Percentiles rank a stretch among this genome's conserved stretches.
These are phyloP conservation scores for Saccharomyces hybrid DNA, from an alignment of 1,139 yeast species.

Conservation along the genomic window DNA sequence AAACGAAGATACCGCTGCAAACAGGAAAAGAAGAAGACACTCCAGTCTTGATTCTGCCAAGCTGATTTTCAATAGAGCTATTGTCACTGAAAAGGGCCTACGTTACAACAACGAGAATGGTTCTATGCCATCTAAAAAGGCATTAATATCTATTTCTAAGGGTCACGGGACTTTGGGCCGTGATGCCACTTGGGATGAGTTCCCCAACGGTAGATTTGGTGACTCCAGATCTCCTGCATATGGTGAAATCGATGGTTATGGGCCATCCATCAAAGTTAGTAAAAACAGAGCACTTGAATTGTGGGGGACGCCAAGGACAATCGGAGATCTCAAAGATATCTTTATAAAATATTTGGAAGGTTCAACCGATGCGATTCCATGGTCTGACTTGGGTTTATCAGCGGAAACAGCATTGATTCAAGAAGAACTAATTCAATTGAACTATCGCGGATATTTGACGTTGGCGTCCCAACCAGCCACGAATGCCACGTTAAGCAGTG, in stretches of 20 bases:
- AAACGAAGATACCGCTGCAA: slow-evolving; percentile 9
- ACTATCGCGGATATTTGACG: slow-evolving; percentile 71
- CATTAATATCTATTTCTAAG: slow-evolving; percentile 65
- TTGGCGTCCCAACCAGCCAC: slow-evolving; percentile 95
- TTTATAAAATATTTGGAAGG: slow-evolving; percentile 72
- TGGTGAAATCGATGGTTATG: slow-evolving; percentile 97
- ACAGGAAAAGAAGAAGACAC: slow-evolving; percentile 28
- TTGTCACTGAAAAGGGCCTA: slow-evolving; percentile 10
- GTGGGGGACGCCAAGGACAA: slow-evolving; percentile 79
- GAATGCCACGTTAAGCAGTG: slow-evolving; percentile 67
- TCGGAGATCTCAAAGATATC: slow-evolving; percentile 55
- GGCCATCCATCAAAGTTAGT: slow-evolving; percentile 78
- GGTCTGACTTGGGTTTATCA: slow-evolving; percentile 80
- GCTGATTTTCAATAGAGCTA: slow-evolving; percentile 16
- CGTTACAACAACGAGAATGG: slow-evolving; percentile 4
- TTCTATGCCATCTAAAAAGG: slow-evolving; percentile 40
- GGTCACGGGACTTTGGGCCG: slow-evolving; percentile 84
- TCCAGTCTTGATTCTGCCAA: slow-evolving; percentile 25
- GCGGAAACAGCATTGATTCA: slow-evolving; percentile 91
- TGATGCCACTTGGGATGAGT: slow-evolving; percentile 98
- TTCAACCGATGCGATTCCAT: slow-evolving; percentile 73
- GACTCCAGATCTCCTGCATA: slow-evolving; percentile 96
- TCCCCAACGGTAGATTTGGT: slow-evolving; percentile 96
- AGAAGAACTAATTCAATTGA: slow-evolving; percentile 76
- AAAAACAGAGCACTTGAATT: slow-evolving; percentile 59